A percentile compares a stretch with the other conserved stretches of the same genome.
Evolutionary conservation across 331 rosid species (phyloP).

Genomic region (Phaseolus coccineus): DNA sequence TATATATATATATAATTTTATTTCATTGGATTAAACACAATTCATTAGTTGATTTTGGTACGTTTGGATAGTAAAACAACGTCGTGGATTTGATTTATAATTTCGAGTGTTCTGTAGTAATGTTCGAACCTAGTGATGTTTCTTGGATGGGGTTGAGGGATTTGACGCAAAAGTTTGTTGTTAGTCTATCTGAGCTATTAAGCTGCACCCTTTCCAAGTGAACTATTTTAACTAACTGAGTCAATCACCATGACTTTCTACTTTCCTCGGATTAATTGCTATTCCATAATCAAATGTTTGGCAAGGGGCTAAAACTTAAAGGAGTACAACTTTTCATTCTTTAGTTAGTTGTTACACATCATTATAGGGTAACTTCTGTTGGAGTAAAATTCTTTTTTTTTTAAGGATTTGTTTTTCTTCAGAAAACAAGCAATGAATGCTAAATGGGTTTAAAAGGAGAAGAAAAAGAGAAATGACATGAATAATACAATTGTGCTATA

Average conservation of each 20-base stretch:
- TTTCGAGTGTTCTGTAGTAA: not conserved
- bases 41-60: slow-evolving; percentile 7
- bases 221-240: not conserved
- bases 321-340: not conserved
- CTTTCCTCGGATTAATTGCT: not conserved
- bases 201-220: not conserved
- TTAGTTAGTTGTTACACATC: not conserved
- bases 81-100: slow-evolving; percentile 9
- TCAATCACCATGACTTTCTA: not conserved
- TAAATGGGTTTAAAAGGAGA: not conserved
- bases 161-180: not conserved
- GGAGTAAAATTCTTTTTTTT: not conserved
- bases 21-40: slow-evolving; percentile 27
- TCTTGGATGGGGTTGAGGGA: not conserved
- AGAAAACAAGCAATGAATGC: not conserved
- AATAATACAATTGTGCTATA: not conserved
- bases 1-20: slow-evolving; percentile 12
- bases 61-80: slow-evolving; percentile 24
- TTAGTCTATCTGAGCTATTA: not conserved
- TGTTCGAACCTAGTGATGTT: not conserved
- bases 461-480: not conserved
- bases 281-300: slow-evolving; percentile 11
- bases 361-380: not conserved
- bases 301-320: not conserved
- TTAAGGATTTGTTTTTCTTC: not conserved